Conservation (phyloP, 1,284 basidiomycete genomes). For the Malassezia slooffiae region DNA sequence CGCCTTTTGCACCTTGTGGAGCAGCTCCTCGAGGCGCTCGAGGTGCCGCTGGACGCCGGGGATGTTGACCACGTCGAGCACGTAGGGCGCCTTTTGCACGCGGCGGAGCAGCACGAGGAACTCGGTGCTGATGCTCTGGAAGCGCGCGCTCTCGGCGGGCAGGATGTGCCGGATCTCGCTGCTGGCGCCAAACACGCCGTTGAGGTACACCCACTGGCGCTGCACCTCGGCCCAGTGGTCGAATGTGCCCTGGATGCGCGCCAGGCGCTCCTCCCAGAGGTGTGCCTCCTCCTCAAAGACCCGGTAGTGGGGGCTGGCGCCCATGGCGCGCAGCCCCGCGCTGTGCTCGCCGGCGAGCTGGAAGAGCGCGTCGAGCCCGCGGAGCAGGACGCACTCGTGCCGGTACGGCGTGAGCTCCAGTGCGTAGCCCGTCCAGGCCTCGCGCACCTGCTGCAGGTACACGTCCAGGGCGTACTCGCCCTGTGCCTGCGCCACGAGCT, state of each 20-base stretch:
- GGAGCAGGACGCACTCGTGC: conserved; percentile 91
- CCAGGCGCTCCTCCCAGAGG: conserved; percentile 47
- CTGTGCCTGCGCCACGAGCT: conserved; percentile 91
- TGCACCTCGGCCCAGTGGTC: conserved; percentile 99
- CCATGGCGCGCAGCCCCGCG: conserved; percentile 89
- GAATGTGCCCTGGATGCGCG: conserved; percentile 61
- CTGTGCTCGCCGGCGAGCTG: conserved; percentile 55
- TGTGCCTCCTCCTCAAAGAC: conserved; percentile 49
- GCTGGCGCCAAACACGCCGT: conserved; percentile 99
- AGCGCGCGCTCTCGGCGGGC: conserved; percentile 89
- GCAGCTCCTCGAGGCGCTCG: conserved; percentile 85
- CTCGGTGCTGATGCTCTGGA: conserved; percentile 97
- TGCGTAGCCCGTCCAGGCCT: conserved; percentile 90
- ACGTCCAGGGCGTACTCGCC: conserved; percentile 60
- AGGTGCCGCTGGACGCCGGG: conserved; percentile 90
- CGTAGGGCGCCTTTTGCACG: conserved; percentile 96
- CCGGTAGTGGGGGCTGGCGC: conserved; percentile 43
- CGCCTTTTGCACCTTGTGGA: conserved; percentile 98
- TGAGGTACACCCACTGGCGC: conserved; percentile 97
- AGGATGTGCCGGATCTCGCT: conserved; percentile 70
- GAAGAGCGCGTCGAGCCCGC: conserved; percentile 75
- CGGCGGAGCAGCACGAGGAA: conserved; percentile 99
- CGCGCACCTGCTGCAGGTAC: conserved; percentile 60
- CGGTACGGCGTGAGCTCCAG: conserved; percentile 96
- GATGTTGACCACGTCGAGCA: conserved; percentile 93